phyloP scores from a whole-genome alignment of 148 eudicot genomes.

The Diospyros kaki region DNA sequence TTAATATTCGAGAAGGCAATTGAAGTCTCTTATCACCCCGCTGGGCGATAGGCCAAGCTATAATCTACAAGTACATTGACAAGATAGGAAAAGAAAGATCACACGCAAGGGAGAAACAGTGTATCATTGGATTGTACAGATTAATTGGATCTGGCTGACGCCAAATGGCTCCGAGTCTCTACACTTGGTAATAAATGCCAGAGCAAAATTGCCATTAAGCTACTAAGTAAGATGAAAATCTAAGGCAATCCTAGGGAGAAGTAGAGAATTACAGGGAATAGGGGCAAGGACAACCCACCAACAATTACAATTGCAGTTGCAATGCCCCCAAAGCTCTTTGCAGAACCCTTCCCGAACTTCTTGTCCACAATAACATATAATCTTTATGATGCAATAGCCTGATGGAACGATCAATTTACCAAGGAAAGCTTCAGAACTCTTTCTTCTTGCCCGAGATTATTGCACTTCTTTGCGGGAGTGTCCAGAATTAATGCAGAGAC shows the following conservation, averaged over 20 bases:
- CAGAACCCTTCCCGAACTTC: too few relatives aligned
- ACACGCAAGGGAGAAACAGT: neutral
- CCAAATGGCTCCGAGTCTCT: neutral
- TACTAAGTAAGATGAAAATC: neutral
- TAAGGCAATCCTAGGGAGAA: neutral
- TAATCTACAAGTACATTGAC: too few relatives aligned
- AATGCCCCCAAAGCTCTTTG: neutral
- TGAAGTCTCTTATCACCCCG: too few relatives aligned
- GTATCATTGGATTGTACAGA: neutral
- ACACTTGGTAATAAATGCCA: neutral
- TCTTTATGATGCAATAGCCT: neutral
- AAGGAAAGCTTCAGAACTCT: neutral
- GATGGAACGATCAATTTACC: too few relatives aligned
- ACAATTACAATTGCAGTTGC: constrained; percentile 1
- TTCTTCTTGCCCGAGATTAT: neutral
- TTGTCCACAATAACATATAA: neutral
- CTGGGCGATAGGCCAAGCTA: too few relatives aligned
- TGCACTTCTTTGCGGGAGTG: neutral
- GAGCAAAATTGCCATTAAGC: constrained; percentile 1
- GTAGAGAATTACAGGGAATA: neutral
- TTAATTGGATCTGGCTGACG: neutral
- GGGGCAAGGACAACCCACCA: neutral
- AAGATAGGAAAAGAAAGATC: neutral
- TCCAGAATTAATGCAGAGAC: neutral
- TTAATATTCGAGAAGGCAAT: too few relatives aligned